Evolutionary conservation across 192 early-diverging fungal species (phyloP), one percentile per base, ranked within the genome.

Genomic region (Chytriomyces sp.): DNA sequence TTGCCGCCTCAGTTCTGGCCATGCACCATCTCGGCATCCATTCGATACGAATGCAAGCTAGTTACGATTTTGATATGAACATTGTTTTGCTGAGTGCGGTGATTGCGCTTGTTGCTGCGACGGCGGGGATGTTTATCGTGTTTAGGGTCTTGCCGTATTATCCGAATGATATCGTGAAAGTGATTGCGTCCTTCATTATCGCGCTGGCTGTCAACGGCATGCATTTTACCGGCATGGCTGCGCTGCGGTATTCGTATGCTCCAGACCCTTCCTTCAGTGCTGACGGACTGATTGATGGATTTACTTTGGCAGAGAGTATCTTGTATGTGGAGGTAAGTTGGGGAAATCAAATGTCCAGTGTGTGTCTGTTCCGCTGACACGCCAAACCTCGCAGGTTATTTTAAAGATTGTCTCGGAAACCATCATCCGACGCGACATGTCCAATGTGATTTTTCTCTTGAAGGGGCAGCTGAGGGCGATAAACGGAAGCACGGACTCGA

Each of bases 211-310:
- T 71, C 18, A 71, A 53, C 47, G 69, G 69, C 7, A 71, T 71
- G 69, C 69, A 71, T 60, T 71, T 57, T 60, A 57, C 69, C 13
- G 69, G 69, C 7, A 71, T 71, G 69, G 69, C 49, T 23, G 48
- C 69, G 4, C 20, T 71, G 20, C 16, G 7, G 8, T 71, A 26
- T 50, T 10, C 28, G 20, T 71, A 71, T 10, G 16, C 7, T 35
- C 57, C 57, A 18, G 47, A 57, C 49, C 69, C 69, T 26, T 16
- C 18, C 44, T 71, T 71, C 45, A 35, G 5, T 9, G 9, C 69
- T 5, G n/a, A 46, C 23, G 48, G 23, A 11, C 45, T 71, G 9
- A 57, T 71, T 35, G 20, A 43, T 11, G 26, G 26, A 8, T 8
- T 5, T 9, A 20, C 9, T 20, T 35, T 71, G 26, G 18, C 18